Conservation (phyloP, 371 early-diverging fungal genomes). For the Enterospora canceri region DNA sequence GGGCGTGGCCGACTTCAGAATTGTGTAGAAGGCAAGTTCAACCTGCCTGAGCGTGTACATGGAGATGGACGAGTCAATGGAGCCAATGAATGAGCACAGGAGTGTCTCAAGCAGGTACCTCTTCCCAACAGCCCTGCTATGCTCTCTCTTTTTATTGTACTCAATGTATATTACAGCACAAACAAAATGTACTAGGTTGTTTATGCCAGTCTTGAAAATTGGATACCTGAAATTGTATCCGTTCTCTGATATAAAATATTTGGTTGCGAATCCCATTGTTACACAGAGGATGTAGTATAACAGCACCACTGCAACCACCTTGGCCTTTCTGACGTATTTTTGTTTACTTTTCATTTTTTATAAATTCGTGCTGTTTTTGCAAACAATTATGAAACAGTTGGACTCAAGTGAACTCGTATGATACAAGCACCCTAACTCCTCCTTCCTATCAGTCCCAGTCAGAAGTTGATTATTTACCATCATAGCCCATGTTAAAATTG, state of each 20-base stretch:
- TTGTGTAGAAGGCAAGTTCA: constrained; percentile 55
- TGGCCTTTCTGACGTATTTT: background rate
- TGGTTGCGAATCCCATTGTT: constrained; percentile 49
- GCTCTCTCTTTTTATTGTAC: background rate
- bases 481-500: too few relatives aligned
- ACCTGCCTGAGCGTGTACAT: constrained; percentile 44
- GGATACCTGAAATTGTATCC: constrained; percentile 56
- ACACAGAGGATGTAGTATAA: constrained; percentile 41
- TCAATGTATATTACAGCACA: constrained; percentile 13
- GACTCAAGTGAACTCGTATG: too few relatives aligned
- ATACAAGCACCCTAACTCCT: too few relatives aligned
- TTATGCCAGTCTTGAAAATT: constrained; percentile 42
- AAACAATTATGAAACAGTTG: too few relatives aligned
- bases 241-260: constrained; percentile 41
- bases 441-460: too few relatives aligned
- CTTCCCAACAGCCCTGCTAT: background rate
- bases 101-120: background rate
- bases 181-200: constrained; percentile 51
- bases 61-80: constrained; percentile 52
- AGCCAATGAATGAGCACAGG: constrained; percentile 34
- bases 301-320: constrained; percentile 5
- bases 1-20: constrained; percentile 56
- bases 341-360: background rate
- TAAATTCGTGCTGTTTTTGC: too few relatives aligned
- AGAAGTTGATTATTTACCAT: too few relatives aligned